Evolutionary conservation across 345 rosid species (phyloP).

Genomic region (Eucalyptus regnans): DNA sequence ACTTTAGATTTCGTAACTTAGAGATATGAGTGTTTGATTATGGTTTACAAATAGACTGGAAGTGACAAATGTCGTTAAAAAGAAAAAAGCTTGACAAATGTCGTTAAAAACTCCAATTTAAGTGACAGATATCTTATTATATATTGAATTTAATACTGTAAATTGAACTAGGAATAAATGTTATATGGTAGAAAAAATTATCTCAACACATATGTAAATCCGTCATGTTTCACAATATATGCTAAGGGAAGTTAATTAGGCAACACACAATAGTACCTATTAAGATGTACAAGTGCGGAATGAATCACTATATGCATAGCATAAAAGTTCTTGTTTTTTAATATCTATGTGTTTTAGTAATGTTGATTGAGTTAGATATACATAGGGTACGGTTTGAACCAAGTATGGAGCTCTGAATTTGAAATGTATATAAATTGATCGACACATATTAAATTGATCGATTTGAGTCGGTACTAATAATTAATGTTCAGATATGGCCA

Average conservation of each 20-base stretch:
- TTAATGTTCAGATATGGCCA: too few species aligned
- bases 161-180: neutral
- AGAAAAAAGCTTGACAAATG: too few species aligned
- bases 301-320: too few species aligned
- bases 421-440: too few species aligned
- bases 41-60: too few species aligned
- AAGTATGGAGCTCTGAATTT: too few species aligned
- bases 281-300: neutral
- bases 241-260: neutral
- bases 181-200: neutral
- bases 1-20: too few species aligned
- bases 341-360: too few species aligned
- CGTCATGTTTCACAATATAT: neutral
- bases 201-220: neutral
- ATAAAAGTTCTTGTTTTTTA: too few species aligned
- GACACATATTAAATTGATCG: accelerated
- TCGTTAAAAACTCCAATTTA: neutral
- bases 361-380: accelerated
- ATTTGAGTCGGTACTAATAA: too few species aligned
- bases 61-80: neutral
- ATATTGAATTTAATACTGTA: neutral
- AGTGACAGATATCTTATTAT: neutral
- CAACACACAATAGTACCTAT: neutral
- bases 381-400: too few species aligned
- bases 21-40: too few species aligned